Percentiles rank a stretch among this genome's conserved stretches.
Evolutionary conservation across 345 rosid genomes (phyloP).

Genomic region (Dovyalis caffra): DNA sequence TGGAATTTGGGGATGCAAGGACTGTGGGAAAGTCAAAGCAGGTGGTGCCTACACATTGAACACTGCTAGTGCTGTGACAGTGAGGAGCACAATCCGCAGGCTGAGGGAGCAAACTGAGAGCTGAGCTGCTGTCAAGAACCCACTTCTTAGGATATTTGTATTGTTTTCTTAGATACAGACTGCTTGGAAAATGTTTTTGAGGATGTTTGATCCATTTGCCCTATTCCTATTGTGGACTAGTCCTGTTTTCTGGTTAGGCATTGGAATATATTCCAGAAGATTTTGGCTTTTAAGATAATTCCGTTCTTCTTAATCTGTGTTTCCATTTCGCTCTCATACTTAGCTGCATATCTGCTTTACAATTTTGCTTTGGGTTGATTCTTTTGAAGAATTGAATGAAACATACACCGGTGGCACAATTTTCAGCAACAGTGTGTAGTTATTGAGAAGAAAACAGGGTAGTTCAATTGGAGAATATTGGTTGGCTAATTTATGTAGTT

Average conservation of each 20-base stretch:
- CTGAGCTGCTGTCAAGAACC: slow-evolving; percentile 15
- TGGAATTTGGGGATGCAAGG: slow-evolving; percentile 39
- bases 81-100: slow-evolving; percentile 66
- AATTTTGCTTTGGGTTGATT: neutral
- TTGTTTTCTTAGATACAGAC: neutral
- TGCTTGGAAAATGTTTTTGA: slow-evolving; percentile 10
- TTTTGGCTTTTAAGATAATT: neutral
- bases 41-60: slow-evolving; percentile 39
- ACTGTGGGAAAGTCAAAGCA: slow-evolving; percentile 34
- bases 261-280: neutral
- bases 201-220: neutral
- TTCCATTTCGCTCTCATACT: neutral
- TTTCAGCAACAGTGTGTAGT: too few relatives aligned
- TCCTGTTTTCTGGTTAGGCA: neutral
- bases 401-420: too few relatives aligned
- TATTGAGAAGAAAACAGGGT: too few relatives aligned
- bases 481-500: too few relatives aligned
- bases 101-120: slow-evolving; percentile 73
- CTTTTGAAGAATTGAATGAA: too few relatives aligned
- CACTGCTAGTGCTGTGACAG: slow-evolving; percentile 75
- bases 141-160: neutral
- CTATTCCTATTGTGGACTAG: neutral
- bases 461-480: too few relatives aligned
- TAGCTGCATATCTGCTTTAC: neutral
- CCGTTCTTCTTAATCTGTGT: neutral